Conservation (phyloP, 2,329 filamentous ascomycete species). For the Fusarium udum region DNA sequence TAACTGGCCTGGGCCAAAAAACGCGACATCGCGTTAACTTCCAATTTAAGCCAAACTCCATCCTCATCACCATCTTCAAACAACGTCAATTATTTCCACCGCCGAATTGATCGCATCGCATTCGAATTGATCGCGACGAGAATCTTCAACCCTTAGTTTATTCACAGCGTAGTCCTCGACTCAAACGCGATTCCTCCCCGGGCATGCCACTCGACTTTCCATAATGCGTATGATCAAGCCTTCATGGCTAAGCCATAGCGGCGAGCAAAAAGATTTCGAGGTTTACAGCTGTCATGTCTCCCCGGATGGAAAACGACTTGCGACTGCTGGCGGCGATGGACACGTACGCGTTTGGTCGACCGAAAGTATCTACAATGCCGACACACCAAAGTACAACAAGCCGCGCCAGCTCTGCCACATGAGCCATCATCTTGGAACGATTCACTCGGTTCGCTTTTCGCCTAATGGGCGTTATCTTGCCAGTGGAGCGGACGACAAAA, state of each 20-base stretch:
- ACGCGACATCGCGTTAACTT: slow-evolving; percentile 38
- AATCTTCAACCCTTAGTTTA: background rate
- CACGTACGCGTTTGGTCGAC: slow-evolving; percentile 98
- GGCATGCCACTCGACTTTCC: slow-evolving; percentile 39
- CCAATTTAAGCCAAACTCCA: slow-evolving; percentile 23
- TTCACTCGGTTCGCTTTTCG: slow-evolving; percentile 96
- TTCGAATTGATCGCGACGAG: background rate
- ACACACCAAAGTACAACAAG: slow-evolving; percentile 74
- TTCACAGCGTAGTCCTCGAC: background rate
- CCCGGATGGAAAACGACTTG: slow-evolving; percentile 88
- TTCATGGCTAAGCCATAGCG: slow-evolving; percentile 93
- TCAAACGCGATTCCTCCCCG: slow-evolving; percentile 15
- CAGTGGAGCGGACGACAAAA: slow-evolving; percentile 97
- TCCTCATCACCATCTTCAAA: slow-evolving; percentile 16
- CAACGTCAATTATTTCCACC: background rate
- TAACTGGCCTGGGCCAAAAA: slow-evolving; percentile 21
- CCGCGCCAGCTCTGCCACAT: slow-evolving; percentile 96
- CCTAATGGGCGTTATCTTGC: slow-evolving; percentile 94
- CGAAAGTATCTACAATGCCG: slow-evolving; percentile 86
- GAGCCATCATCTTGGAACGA: slow-evolving; percentile 97
- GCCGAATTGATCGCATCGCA: background rate
- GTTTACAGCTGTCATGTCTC: slow-evolving; percentile 99
- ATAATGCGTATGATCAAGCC: slow-evolving; percentile 91
- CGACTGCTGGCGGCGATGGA: slow-evolving; percentile 95
- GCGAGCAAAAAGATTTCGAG: slow-evolving; percentile 97